Evolutionary conservation across 345 rosid genomes (phyloP), one percentile per base, ranked within the genome.

Genomic region (Lumnitzera racemosa): DNA sequence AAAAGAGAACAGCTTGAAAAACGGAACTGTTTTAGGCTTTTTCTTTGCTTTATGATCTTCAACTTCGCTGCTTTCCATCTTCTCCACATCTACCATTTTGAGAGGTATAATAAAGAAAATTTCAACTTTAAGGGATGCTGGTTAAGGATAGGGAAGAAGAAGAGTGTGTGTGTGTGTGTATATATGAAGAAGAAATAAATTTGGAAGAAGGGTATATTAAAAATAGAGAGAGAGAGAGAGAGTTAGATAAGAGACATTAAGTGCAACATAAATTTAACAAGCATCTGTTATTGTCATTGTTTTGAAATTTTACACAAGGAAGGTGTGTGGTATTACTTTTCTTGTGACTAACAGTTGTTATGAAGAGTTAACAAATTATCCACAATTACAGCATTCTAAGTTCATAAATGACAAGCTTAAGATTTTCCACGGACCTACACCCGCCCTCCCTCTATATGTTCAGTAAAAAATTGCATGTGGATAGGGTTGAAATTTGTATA

Each of bases 1-100:
- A 61, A 86, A 94, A 4, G 84, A 68, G 71, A 94, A 94, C 11
- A 94, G 67, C 60, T 94, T 94, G 10, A 86, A 48, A 52, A 88
- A 58, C 16, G 89, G 25, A 47, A 90, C 99, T 36, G 69, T 80
- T 12, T 49, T 43, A 8, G 56, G 57, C 49, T 74, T 61, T 50
- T 61, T 58, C 23, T 6, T 58, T 29, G 53, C 63, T 52, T 64
- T 66, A 15, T 59, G 43, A 36, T 36, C 43, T 9, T 36, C 43
- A 9, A 9, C 31, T 10, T 68, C 62, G 7, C 74, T 60, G 54
- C 66, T 53, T 43, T 12, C 60, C 57, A 27, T 47, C 64, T 47
- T 68, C 72, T 49, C 61, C 59, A 24, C 53, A 27, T 67, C 67
- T 12, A 67, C 49, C 72, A 61, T 67, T 55, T 54, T 66, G 41